Base-by-base conservation (phyloP, 2,329 filamentous ascomycete genomes). In the Aspergillus sp. region DNA sequence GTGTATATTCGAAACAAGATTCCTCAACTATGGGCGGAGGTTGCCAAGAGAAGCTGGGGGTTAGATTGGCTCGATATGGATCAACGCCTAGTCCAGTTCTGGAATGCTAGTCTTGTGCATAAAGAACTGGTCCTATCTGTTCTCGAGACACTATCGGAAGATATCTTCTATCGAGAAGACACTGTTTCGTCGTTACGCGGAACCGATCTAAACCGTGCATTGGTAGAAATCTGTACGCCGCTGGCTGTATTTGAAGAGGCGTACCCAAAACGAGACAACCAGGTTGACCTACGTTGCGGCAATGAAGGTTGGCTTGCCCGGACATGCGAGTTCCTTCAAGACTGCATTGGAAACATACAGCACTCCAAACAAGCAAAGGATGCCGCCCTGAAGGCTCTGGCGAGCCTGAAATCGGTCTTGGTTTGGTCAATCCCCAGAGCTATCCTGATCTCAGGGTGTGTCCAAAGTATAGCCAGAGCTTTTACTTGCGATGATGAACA, bases 41-140 rank as follows among this genome's bases (percentile, higher is more conserved):
- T 97, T 57, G 93, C 93, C 46, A 98, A 98, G 81, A 87, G 94
- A 70, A 91, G 88, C 73, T 99, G 95, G 95, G 92, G 85, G n/a
- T 84, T 87, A 34, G 91, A 95, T 64, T 99, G 96, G 95, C 88
- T 91, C 82, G 89, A 96, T 73, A 97, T 99, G 94, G 96, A 99
- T 75, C 81, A 88, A 65, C 84, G 91, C 72, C 84, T 99, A 59
- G 86, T 93, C 49, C 85, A 88, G 70, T 83, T 98, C 22, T 99
- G 95, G 95, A 80, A 82, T 28, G 81, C 77, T 15, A 81, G 81
- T 57, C 74, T 85, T 38, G 82, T 84, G 51, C 89, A 93, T 75
- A 95, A 96, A 77, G 91, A 95, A 74, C 86, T 98, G 59, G 93
- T 97, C 34, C 84, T 99, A 38, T 90, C 90, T 62, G 87, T 98